A percentile compares a stretch with the other conserved stretches of the same genome.
phyloP scores from a whole-genome alignment of 768 basidiomycete species.

The Sutorius australiensis region DNA sequence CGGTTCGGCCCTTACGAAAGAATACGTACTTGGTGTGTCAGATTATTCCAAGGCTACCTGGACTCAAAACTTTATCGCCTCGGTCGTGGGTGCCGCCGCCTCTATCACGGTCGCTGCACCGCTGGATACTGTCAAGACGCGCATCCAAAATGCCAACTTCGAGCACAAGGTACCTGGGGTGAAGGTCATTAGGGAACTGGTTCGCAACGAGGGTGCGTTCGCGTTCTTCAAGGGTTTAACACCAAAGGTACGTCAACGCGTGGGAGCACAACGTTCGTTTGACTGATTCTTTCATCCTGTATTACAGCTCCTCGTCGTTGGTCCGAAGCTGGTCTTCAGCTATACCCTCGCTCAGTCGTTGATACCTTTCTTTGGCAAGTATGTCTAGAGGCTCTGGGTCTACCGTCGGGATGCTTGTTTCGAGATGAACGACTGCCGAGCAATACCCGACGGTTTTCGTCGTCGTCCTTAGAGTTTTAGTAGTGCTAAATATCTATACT shows the following conservation, averaged over 20 bases:
- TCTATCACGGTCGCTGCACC: constrained; percentile 96
- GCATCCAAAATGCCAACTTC: constrained; percentile 98
- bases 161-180: constrained; percentile 77
- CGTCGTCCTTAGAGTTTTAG: constrained; percentile 10
- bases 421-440: background rate
- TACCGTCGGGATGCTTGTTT: background rate
- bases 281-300: constrained; percentile 1
- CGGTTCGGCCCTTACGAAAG: constrained; percentile 92
- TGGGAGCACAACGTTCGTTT: background rate
- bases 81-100: constrained; percentile 88
- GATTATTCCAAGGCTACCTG: constrained; percentile 97
- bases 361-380: constrained; percentile 88
- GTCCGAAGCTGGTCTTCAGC: constrained; percentile 96
- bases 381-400: constrained; percentile 46
- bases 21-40: constrained; percentile 80
- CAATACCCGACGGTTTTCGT: background rate
- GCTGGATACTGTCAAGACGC: constrained; percentile 93
- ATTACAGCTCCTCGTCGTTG: constrained; percentile 84
- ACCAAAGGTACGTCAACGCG: constrained; percentile 65
- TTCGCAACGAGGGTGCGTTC: constrained; percentile 77
- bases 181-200: constrained; percentile 77
- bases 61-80: constrained; percentile 96
- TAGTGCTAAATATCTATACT: constrained; percentile 6
- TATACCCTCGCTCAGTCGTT: constrained; percentile 95
- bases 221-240: constrained; percentile 98